Percentiles rank a stretch among this genome's conserved stretches.
Conservation (phyloP, 169 alveolate species). For the Eimeria sp. region DNA sequence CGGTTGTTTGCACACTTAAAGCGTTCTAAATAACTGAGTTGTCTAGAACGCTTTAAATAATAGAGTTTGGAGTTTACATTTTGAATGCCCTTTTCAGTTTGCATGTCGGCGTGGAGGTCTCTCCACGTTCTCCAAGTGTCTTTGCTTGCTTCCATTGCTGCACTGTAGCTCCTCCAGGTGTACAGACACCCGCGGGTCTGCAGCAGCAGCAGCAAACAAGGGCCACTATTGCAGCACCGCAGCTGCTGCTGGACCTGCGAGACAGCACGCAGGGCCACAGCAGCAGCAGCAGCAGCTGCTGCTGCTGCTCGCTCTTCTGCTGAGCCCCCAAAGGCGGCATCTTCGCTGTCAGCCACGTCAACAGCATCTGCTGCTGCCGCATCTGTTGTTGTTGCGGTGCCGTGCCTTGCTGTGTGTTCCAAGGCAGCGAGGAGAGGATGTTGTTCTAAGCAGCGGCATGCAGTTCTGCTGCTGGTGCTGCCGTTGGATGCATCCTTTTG, state of each 20-base stretch:
- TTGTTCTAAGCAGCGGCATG: conserved; percentile 45
- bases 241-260: conserved; percentile 41
- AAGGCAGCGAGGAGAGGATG: conserved; percentile 36
- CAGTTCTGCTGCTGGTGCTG: conserved; percentile 22
- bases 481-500: background rate
- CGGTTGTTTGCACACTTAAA: too few relatives aligned
- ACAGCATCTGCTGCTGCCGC: background rate
- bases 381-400: conserved; percentile 12
- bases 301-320: conserved; percentile 8
- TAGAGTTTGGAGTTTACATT: conserved; percentile 20
- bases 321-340: background rate
- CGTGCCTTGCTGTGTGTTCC: conserved; percentile 7
- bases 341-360: conserved; percentile 22
- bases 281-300: conserved; percentile 46
- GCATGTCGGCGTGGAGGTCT: conserved; percentile 54
- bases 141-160: conserved; percentile 31
- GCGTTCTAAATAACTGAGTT: too few relatives aligned
- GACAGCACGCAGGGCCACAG: conserved; percentile 44
- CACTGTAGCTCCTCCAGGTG: conserved; percentile 35
- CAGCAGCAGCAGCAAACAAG: conserved; percentile 45
- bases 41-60: background rate
- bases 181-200: background rate
- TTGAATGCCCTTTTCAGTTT: conserved; percentile 19
- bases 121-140: conserved; percentile 84
- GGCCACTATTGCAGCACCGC: conserved; percentile 55